These are phyloP conservation scores for Lachancea quebecensis DNA, from an alignment of 805 yeast species.

Conservation along the genomic window DNA sequence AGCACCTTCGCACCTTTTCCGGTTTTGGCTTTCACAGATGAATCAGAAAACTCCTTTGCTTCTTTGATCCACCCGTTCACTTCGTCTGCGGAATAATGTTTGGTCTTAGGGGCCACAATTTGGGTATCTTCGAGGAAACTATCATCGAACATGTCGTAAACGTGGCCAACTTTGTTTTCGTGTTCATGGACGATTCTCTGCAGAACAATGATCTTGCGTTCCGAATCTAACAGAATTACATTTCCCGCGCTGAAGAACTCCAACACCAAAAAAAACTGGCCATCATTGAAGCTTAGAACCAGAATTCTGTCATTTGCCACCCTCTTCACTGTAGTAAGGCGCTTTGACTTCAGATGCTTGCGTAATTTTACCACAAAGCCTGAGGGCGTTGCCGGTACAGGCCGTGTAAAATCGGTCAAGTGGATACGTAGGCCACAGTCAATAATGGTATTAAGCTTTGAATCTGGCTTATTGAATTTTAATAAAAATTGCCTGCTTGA, in stretches of 20 bases:
- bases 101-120: slow-evolving; percentile 6
- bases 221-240: slow-evolving; percentile 65
- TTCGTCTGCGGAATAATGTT: slow-evolving; percentile 9
- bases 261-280: slow-evolving; percentile 64
- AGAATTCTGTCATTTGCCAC: slow-evolving; percentile 76
- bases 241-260: slow-evolving; percentile 97
- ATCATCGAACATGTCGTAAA: slow-evolving; percentile 54
- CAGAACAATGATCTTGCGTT: slow-evolving; percentile 58
- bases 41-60: slow-evolving; percentile 12
- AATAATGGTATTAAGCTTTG: slow-evolving; percentile 64
- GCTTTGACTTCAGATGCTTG: slow-evolving; percentile 74
- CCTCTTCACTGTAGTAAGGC: slow-evolving; percentile 67
- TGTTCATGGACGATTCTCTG: slow-evolving; percentile 75
- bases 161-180: slow-evolving; percentile 65
- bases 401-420: slow-evolving; percentile 71
- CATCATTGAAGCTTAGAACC: slow-evolving; percentile 80
- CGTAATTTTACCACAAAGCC: slow-evolving; percentile 80
- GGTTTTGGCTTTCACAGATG: slow-evolving; percentile 11
- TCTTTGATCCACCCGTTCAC: slow-evolving; percentile 27
- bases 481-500: slow-evolving; percentile 67
- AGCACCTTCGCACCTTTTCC: slow-evolving; percentile 40
- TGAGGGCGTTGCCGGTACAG: slow-evolving; percentile 75
- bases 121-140: slow-evolving; percentile 35
- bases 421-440: slow-evolving; percentile 86
- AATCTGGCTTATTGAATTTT: slow-evolving; percentile 78